A percentile compares a stretch with the other conserved stretches of the same genome.
phyloP scores from a whole-genome alignment of 2,329 filamentous ascomycete species.

The Colletotrichum godetiae region DNA sequence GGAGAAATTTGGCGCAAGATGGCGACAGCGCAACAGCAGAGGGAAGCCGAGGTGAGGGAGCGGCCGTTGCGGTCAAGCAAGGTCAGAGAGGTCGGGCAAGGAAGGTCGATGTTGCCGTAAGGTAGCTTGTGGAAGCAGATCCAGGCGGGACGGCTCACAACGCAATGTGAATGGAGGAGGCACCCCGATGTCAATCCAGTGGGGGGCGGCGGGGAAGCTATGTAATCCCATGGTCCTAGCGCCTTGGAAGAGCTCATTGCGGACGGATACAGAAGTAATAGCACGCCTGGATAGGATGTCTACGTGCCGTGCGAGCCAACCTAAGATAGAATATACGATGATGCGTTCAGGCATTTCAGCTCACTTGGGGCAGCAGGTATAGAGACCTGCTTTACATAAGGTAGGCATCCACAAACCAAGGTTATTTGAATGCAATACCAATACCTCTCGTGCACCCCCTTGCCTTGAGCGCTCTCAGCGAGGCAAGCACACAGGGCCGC shows the following conservation, averaged over 20 bases:
- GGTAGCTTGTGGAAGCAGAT: not conserved
- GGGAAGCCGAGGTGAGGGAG: not conserved
- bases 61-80: not conserved
- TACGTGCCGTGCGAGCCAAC: too few species aligned
- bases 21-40: not conserved
- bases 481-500: not conserved
- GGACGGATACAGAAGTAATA: not conserved
- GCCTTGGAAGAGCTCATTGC: not conserved
- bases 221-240: slow-evolving; percentile 30
- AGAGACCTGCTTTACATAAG: too few species aligned
- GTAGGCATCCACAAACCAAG: too few species aligned
- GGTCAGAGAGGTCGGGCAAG: slow-evolving; percentile 1
- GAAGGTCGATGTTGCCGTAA: slow-evolving; percentile 4
- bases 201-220: slow-evolving; percentile 32
- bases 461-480: not conserved
- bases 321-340: too few species aligned
- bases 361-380: too few species aligned
- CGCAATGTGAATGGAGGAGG: slow-evolving; percentile 3
- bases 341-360: too few species aligned
- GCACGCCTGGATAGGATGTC: too few species aligned
- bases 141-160: not conserved
- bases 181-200: slow-evolving; percentile 22
- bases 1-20: not conserved
- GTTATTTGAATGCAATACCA: too few species aligned
- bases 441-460: not conserved